Conservation (phyloP, 345 rosid genomes). For the Syzygium grande region DNA sequence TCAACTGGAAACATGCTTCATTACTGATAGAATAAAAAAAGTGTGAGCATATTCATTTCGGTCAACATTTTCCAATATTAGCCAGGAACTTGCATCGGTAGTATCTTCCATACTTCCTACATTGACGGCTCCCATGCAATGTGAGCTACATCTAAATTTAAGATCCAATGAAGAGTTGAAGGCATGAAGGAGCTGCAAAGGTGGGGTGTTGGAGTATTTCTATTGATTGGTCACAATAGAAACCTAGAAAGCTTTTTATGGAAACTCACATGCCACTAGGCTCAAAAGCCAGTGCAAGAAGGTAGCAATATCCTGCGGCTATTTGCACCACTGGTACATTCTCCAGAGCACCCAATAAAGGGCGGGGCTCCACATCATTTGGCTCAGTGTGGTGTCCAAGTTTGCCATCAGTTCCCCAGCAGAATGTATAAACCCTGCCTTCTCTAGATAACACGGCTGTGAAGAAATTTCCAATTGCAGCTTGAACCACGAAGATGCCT, state of each 20-base stretch:
- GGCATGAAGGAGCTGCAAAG: not conserved
- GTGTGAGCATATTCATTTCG: not conserved
- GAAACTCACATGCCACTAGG: conserved; percentile 84
- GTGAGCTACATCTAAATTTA: not conserved
- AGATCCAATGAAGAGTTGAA: not conserved
- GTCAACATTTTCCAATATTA: not conserved
- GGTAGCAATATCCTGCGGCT: conserved; percentile 92
- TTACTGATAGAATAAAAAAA: not conserved
- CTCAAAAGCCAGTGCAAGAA: conserved; percentile 87
- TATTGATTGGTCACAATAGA: not conserved
- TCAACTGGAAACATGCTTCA: not conserved
- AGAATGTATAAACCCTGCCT: conserved; percentile 89
- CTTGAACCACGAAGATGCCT: conserved; percentile 84
- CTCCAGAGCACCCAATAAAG: conserved; percentile 83
- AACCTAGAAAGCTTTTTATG: not conserved
- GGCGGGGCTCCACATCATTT: conserved; percentile 65
- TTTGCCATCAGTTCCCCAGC: conserved; percentile 77
- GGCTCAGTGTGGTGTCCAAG: conserved; percentile 81
- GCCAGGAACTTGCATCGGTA: too few species aligned
- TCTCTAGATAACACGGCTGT: conserved; percentile 91
- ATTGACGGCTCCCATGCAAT: not conserved
- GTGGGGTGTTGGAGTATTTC: not conserved
- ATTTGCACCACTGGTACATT: conserved; percentile 83
- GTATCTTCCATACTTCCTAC: not conserved
- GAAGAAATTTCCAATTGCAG: conserved; percentile 82